phyloP scores from a whole-genome alignment of 2,329 filamentous ascomycete genomes.

The Huntiella bhutanensis region DNA sequence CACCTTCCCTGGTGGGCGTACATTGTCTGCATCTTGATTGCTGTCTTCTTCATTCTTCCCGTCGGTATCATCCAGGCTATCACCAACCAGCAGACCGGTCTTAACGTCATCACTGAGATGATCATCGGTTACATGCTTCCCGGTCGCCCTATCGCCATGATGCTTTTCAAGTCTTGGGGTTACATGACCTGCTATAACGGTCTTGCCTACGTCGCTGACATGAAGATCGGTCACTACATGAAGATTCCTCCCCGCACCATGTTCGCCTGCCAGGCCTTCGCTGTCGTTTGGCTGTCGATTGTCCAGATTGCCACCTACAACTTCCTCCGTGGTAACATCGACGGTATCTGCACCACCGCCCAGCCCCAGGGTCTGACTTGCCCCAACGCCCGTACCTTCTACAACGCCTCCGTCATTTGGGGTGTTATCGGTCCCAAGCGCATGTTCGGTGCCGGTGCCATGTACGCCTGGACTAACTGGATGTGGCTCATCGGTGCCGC shows the following conservation, averaged over 20 bases:
- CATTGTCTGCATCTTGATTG: slow-evolving; percentile 23
- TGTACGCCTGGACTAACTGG: slow-evolving; percentile 31
- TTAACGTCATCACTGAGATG: slow-evolving; percentile 31
- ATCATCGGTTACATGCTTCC: slow-evolving; percentile 30
- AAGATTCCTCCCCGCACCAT: slow-evolving; percentile 32
- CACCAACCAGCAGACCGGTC: slow-evolving; percentile 28
- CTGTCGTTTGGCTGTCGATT: slow-evolving; percentile 22
- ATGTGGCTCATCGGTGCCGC: slow-evolving; percentile 36
- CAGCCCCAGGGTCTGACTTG: slow-evolving; percentile 35
- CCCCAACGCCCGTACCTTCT: slow-evolving; percentile 38
- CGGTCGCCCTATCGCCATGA: slow-evolving; percentile 28
- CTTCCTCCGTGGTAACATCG: slow-evolving; percentile 28
- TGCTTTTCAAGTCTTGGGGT: slow-evolving; percentile 29
- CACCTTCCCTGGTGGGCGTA: slow-evolving; percentile 27
- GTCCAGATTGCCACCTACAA: slow-evolving; percentile 22
- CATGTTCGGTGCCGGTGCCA: slow-evolving; percentile 21
- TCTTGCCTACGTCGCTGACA: slow-evolving; percentile 27
- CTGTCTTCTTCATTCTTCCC: slow-evolving; percentile 23
- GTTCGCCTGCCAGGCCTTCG: slow-evolving; percentile 26
- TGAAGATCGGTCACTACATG: slow-evolving; percentile 35
- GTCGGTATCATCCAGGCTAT: slow-evolving; percentile 28
- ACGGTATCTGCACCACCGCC: slow-evolving; percentile 29
- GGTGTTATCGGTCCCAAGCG: slow-evolving; percentile 31
- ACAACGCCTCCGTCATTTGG: slow-evolving; percentile 41
- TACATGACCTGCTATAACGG: slow-evolving; percentile 29